A percentile compares a stretch with the other conserved stretches of the same genome.
Evolutionary conservation across 169 alveolate species (phyloP).

Genomic region (Babesia sp.): DNA sequence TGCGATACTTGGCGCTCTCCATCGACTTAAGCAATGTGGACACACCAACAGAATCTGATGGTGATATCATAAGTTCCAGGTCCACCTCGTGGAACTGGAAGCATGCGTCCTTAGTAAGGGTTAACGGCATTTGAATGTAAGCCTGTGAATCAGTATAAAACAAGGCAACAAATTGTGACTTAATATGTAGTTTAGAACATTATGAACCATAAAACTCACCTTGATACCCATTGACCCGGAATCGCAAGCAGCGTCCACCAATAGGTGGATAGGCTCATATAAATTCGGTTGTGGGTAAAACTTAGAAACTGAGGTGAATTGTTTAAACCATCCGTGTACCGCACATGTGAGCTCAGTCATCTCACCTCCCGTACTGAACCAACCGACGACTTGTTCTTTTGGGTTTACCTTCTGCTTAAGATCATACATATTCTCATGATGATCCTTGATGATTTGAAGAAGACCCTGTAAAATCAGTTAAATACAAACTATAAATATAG

Average conservation of each 20-base stretch:
- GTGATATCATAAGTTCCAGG: slow-evolving; percentile 73
- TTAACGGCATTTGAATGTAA: slow-evolving; percentile 80
- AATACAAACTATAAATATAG: not conserved
- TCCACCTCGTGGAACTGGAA: slow-evolving; percentile 86
- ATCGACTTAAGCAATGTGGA: slow-evolving; percentile 50
- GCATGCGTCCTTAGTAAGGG: slow-evolving; percentile 80
- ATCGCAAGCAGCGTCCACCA: slow-evolving; percentile 88
- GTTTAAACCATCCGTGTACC: slow-evolving; percentile 90
- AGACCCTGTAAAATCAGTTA: slow-evolving; percentile 72
- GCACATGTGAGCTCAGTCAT: slow-evolving; percentile 89
- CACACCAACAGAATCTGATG: slow-evolving; percentile 70
- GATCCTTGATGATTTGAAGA: slow-evolving; percentile 88
- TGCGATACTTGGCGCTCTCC: slow-evolving; percentile 56
- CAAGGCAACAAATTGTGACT: not conserved
- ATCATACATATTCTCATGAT: slow-evolving; percentile 89
- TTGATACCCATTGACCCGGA: slow-evolving; percentile 82
- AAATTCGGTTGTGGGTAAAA: slow-evolving; percentile 87
- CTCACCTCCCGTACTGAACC: slow-evolving; percentile 90
- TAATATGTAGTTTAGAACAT: no score
- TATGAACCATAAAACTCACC: slow-evolving; percentile 41
- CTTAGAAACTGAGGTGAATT: slow-evolving; percentile 82
- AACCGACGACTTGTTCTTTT: slow-evolving; percentile 88
- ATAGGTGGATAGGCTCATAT: slow-evolving; percentile 87
- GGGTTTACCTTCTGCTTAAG: slow-evolving; percentile 85
- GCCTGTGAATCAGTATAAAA: slow-evolving; percentile 56